These are phyloP conservation scores for Xanthoconium stramineum DNA, from an alignment of 768 basidiomycete species.

Conservation along the genomic window DNA sequence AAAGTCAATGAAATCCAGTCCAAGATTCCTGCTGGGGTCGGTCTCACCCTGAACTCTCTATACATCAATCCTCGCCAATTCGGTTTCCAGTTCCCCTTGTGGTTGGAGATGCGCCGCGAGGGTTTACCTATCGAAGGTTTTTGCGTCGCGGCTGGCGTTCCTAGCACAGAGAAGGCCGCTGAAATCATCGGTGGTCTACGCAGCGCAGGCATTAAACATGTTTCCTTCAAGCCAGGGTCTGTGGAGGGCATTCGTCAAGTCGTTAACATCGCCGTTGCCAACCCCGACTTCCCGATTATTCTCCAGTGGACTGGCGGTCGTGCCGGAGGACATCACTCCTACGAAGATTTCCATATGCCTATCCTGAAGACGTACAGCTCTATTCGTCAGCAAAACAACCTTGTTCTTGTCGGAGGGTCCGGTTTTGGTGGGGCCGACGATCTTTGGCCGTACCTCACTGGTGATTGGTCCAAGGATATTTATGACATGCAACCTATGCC, in stretches of 20 bases:
- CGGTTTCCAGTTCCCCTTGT: conserved; percentile 93
- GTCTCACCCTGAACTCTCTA: conserved; percentile 89
- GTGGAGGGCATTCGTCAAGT: conserved; percentile 98
- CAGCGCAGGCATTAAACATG: conserved; percentile 87
- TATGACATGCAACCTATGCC: conserved; percentile 95
- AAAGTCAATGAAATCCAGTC: conserved; percentile 93
- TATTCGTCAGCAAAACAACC: conserved; percentile 87
- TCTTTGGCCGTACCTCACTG: conserved; percentile 94
- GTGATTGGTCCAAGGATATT: conserved; percentile 85
- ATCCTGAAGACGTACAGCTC: conserved; percentile 85
- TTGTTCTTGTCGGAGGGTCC: conserved; percentile 88
- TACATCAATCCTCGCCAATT: conserved; percentile 99
- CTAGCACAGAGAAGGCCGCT: conserved; percentile 92
- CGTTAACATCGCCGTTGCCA: conserved; percentile 89
- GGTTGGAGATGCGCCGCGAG: conserved; percentile 97
- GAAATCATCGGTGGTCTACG: conserved; percentile 89
- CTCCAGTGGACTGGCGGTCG: conserved; percentile 99
- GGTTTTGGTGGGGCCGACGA: conserved; percentile 96
- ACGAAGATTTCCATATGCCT: conserved; percentile 98
- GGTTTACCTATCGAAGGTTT: conserved; percentile 98
- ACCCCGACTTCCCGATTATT: conserved; percentile 96
- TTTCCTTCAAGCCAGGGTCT: conserved; percentile 97
- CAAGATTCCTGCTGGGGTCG: conserved; percentile 82
- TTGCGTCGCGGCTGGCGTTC: conserved; percentile 97
- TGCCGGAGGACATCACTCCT: conserved; percentile 97